These are phyloP conservation scores for Chytriomyces sp. DNA, from an alignment of 192 early-diverging fungal genomes.

Conservation along the genomic window DNA sequence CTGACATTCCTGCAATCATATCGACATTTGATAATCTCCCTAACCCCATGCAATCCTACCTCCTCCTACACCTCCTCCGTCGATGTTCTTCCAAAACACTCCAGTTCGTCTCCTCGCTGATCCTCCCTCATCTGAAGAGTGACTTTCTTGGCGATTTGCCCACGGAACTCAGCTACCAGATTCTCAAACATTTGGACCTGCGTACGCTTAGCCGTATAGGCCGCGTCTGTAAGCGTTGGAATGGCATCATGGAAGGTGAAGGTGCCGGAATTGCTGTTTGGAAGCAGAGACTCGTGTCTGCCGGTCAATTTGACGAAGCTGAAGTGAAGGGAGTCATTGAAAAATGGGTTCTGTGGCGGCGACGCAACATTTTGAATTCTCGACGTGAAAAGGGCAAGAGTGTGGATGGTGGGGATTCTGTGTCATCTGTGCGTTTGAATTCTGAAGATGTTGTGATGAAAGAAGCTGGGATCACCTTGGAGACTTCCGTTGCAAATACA, in stretches of 20 bases:
- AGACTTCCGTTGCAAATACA: no score
- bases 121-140: slow-evolving; percentile 87
- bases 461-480: background rate
- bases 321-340: slow-evolving; percentile 47
- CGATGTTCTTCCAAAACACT: slow-evolving; percentile 80
- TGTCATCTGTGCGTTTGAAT: background rate
- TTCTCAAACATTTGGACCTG: slow-evolving; percentile 84
- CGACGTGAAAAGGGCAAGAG: background rate
- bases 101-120: slow-evolving; percentile 89
- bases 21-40: slow-evolving; percentile 82
- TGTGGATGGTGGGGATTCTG: background rate
- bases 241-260: slow-evolving; percentile 74
- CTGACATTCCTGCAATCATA: slow-evolving; percentile 62
- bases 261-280: slow-evolving; percentile 60
- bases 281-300: slow-evolving; percentile 49
- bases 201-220: slow-evolving; percentile 77
- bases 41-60: slow-evolving; percentile 76
- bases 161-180: slow-evolving; percentile 65
- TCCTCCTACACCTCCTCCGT: slow-evolving; percentile 87
- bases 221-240: slow-evolving; percentile 85
- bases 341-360: slow-evolving; percentile 24
- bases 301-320: slow-evolving; percentile 49
- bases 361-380: background rate
- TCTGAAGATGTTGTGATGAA: background rate
- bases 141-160: slow-evolving; percentile 78